A percentile compares a stretch with the other conserved stretches of the same genome.
phyloP scores from a whole-genome alignment of 805 yeast genomes.

The Wickerhamiella sergipiensis region DNA sequence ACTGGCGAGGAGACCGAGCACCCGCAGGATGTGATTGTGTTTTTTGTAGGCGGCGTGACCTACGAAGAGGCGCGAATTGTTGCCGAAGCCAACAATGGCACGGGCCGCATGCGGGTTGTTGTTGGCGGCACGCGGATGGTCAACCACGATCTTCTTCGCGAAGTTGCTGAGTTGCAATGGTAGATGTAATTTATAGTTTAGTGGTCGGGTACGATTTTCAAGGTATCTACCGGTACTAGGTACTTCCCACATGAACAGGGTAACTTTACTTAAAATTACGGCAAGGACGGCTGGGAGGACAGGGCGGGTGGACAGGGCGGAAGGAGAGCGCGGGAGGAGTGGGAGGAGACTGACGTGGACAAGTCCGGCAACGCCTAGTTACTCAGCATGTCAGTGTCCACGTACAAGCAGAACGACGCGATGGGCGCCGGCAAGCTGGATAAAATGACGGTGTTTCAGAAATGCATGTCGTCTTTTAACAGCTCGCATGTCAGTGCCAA shows the following conservation, averaged over 20 bases:
- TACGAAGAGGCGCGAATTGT: constrained; percentile 83
- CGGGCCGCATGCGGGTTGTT: constrained; percentile 45
- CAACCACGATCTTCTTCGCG: not conserved
- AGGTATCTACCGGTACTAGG: too few species aligned
- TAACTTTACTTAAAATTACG: too few species aligned
- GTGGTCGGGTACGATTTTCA: too few species aligned
- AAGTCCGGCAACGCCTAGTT: too few species aligned
- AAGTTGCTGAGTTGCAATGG: not conserved
- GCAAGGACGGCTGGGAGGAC: too few species aligned
- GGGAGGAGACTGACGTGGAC: too few species aligned
- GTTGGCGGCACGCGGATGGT: constrained; percentile 58
- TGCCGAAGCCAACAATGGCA: constrained; percentile 46
- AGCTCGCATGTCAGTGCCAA: constrained; percentile 80
- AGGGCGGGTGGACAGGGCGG: too few species aligned
- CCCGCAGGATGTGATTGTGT: constrained; percentile 27
- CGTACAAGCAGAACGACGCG: constrained; percentile 77
- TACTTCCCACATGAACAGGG: too few species aligned
- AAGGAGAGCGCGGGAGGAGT: too few species aligned
- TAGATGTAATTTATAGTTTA: not conserved
- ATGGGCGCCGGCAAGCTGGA: constrained; percentile 64
- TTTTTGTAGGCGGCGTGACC: constrained; percentile 72
- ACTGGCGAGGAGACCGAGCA: constrained; percentile 19
- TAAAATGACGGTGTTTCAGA: constrained; percentile 95
- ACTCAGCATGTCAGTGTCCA: constrained; percentile 58
- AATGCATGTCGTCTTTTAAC: constrained; percentile 84